Conservation (phyloP, 257 asterid species). For the Paraleonurus japonicus region DNA sequence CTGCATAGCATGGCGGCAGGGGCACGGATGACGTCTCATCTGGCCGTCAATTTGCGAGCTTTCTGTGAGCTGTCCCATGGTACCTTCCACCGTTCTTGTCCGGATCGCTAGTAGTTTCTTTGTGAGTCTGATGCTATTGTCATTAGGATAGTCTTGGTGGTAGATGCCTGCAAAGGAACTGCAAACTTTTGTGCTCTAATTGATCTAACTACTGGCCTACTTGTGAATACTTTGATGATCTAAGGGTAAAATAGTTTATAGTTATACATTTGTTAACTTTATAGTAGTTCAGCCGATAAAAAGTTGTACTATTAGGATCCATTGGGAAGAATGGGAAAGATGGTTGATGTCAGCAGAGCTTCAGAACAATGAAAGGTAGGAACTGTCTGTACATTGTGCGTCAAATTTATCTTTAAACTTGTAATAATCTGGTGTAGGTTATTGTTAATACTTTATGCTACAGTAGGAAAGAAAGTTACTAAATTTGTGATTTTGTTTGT, state of each 20-base stretch:
- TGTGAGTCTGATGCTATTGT: constrained; percentile 59
- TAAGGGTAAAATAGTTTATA: constrained; percentile 23
- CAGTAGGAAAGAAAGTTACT: not conserved
- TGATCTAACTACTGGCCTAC: constrained; percentile 2
- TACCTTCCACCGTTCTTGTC: constrained; percentile 98
- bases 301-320: constrained; percentile 52
- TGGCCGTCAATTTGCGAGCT: constrained; percentile 67
- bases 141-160: constrained; percentile 30
- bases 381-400: constrained; percentile 39
- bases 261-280: constrained; percentile 20
- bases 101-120: constrained; percentile 92
- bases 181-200: not conserved
- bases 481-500: not conserved
- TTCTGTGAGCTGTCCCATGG: constrained; percentile 95
- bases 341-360: constrained; percentile 46
- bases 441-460: not conserved
- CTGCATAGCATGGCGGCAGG: constrained; percentile 47
- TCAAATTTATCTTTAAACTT: constrained; percentile 31
- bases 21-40: constrained; percentile 62
- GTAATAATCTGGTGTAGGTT: constrained; percentile 10
- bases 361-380: constrained; percentile 39
- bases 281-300: constrained; percentile 42
- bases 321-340: constrained; percentile 55
- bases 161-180: constrained; percentile 19
- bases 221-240: constrained; percentile 12